Percentiles rank a stretch among this genome's conserved stretches.
Evolutionary conservation across 192 early-diverging fungal genomes (phyloP).

Genomic region (Diversispora eburnea): DNA sequence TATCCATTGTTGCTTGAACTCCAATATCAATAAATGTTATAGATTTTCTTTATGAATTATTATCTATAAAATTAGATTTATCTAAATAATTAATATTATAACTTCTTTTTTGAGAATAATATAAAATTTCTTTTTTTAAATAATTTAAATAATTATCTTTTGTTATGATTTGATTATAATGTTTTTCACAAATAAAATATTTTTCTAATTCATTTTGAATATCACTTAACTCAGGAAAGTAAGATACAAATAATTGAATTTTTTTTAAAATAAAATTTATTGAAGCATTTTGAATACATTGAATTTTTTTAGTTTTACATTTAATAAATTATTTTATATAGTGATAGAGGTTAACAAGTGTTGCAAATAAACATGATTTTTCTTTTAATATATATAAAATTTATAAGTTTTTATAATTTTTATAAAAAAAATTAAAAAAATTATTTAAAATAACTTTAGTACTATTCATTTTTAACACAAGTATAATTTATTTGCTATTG

Average conservation of each 20-base stretch:
- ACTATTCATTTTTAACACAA: too few relatives aligned
- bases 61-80: too few relatives aligned
- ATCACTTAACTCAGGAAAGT: too few relatives aligned
- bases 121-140: not conserved
- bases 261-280: not conserved
- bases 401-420: too few relatives aligned
- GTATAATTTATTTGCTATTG: too few relatives aligned
- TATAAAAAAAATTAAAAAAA: too few relatives aligned
- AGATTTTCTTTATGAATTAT: not conserved
- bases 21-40: not conserved
- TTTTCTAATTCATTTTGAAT: not conserved
- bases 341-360: not conserved
- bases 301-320: not conserved
- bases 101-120: not conserved
- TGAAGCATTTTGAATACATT: not conserved
- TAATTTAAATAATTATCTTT: constrained; percentile 1
- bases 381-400: too few relatives aligned
- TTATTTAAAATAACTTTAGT: too few relatives aligned
- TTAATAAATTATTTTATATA: not conserved
- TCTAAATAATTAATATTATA: not conserved
- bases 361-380: not conserved
- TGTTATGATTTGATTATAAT: not conserved
- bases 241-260: not conserved
- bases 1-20: not conserved
- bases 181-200: not conserved